Percentiles rank a stretch among this genome's conserved stretches.
Evolutionary conservation across 2,329 filamentous ascomycete species (phyloP).

Genomic region (Cryphonectria parasitica): DNA sequence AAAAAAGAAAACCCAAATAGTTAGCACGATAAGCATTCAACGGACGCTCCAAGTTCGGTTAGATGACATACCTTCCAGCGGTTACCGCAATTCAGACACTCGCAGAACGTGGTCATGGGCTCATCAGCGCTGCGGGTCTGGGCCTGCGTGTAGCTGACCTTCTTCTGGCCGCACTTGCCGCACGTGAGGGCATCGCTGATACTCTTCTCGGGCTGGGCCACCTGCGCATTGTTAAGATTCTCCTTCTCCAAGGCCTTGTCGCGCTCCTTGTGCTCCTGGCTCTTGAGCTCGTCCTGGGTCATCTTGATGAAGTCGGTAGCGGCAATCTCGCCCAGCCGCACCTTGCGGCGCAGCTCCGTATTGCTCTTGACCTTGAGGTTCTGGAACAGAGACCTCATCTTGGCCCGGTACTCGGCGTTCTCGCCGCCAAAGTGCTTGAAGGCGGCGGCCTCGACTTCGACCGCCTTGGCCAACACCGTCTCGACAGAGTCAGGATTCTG

Average conservation of each 20-base stretch:
- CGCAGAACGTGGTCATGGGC: conserved; percentile 80
- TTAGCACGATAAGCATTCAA: conserved; percentile 30
- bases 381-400: conserved; percentile 90
- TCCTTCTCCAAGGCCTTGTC: conserved; percentile 81
- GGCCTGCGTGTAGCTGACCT: conserved; percentile 94
- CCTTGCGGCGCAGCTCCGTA: conserved; percentile 71
- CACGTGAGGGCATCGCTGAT: conserved; percentile 88
- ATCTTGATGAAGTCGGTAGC: conserved; percentile 80
- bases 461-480: conserved; percentile 71
- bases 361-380: conserved; percentile 96
- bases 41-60: conserved; percentile 13
- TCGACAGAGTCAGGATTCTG: conserved; percentile 72
- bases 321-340: conserved; percentile 74
- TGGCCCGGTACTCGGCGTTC: conserved; percentile 76
- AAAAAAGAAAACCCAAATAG: not conserved
- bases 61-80: conserved; percentile 65
- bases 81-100: conserved; percentile 71
- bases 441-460: conserved; percentile 83
- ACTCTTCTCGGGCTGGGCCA: conserved; percentile 87
- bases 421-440: conserved; percentile 72
- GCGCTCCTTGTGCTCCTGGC: conserved; percentile 74
- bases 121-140: conserved; percentile 96
- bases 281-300: conserved; percentile 90
- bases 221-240: conserved; percentile 97
- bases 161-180: conserved; percentile 88